Evolutionary conservation across 139 green algal genomes (phyloP).

Genomic region (Chlorella vulgaris): DNA sequence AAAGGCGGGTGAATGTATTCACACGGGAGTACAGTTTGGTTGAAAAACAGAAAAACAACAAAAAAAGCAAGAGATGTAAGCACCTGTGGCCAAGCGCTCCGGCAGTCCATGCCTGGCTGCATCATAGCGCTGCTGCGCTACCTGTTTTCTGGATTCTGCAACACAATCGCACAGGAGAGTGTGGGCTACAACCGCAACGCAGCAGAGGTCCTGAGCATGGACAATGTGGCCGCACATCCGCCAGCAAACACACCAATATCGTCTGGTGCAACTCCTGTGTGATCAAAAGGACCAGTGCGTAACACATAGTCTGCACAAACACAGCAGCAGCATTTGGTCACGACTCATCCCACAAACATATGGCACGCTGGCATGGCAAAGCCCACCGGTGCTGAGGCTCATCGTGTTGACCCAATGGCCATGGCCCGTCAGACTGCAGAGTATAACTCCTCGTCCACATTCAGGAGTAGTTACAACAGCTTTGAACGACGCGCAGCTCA

Average conservation of each 20-base stretch:
- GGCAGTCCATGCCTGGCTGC: slow-evolving; percentile 55
- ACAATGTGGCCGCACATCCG: not conserved
- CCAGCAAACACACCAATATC: slow-evolving; percentile 32
- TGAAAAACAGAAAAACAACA: too few species aligned
- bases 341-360: too few species aligned
- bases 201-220: not conserved
- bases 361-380: too few species aligned
- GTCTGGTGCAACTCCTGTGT: slow-evolving; percentile 70
- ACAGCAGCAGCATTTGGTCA: not conserved
- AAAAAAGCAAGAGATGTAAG: not conserved
- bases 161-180: not conserved
- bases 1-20: too few species aligned
- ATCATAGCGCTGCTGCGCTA: slow-evolving; percentile 71
- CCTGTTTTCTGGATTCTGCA: slow-evolving; percentile 32
- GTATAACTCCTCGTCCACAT: slow-evolving; percentile 15
- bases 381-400: slow-evolving; percentile 72
- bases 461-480: not conserved
- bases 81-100: slow-evolving; percentile 87
- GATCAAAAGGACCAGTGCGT: slow-evolving; percentile 90
- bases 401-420: slow-evolving; percentile 99
- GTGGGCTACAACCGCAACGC: not conserved
- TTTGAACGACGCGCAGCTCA: too few species aligned
- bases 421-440: slow-evolving; percentile 87
- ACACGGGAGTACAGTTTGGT: too few species aligned
- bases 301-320: slow-evolving; percentile 75